These are phyloP conservation scores for Vigna hirtella DNA, from an alignment of 306 rosid genomes.

Conservation along the genomic window DNA sequence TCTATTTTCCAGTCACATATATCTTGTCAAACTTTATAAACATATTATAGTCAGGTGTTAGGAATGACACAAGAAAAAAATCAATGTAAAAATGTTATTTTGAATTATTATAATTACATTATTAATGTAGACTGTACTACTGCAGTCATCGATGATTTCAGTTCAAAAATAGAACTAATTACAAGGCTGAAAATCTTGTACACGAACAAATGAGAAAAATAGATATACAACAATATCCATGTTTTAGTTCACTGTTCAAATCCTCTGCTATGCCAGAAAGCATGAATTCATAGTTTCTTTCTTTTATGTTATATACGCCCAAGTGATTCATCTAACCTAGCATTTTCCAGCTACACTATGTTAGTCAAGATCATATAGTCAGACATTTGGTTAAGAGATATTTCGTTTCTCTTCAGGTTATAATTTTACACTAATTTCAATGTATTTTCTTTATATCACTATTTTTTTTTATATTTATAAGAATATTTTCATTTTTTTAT, in stretches of 20 bases:
- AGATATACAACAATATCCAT: not conserved
- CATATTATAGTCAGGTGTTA: not conserved
- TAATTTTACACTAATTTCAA: not conserved
- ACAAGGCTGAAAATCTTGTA: not conserved
- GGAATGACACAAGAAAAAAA: not conserved
- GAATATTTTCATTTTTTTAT: not conserved
- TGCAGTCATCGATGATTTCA: not conserved
- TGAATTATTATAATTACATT: not conserved
- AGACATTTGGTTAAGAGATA: too few species aligned
- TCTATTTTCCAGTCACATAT: not conserved
- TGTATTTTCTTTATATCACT: not conserved
- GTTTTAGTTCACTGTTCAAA: not conserved
- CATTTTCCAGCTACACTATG: not conserved
- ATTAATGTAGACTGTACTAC: not conserved
- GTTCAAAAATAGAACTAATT: not conserved
- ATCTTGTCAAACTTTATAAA: not conserved
- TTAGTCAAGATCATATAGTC: not conserved
- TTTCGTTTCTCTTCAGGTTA: not conserved
- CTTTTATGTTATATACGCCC: not conserved
- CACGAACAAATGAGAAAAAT: not conserved
- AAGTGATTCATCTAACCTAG: not conserved
- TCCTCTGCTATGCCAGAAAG: not conserved
- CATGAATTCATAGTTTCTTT: conserved; percentile 1
- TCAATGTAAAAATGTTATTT: not conserved
- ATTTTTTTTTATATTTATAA: too few species aligned